Conservation (phyloP, 2,329 filamentous ascomycete genomes). For the Hirsutella minnesotensis region DNA sequence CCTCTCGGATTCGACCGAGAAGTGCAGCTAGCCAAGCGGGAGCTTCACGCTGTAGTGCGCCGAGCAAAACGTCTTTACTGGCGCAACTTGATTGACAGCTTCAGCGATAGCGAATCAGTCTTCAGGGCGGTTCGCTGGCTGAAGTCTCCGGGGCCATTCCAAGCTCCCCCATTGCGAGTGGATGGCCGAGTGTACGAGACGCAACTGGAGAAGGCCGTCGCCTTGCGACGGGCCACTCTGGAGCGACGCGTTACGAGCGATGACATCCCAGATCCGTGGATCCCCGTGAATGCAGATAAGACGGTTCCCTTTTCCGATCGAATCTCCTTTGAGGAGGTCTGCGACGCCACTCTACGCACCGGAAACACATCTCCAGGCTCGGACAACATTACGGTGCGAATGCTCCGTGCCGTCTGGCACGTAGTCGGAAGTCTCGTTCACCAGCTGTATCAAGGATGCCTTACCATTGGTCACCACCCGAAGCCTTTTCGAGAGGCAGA, state of each 20-base stretch:
- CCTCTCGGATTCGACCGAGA: no score
- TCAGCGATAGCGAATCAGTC: slow-evolving; percentile 2
- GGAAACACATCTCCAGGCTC: no score
- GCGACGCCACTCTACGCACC: no score
- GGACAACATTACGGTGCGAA: no score
- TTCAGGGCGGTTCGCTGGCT: slow-evolving; percentile 2
- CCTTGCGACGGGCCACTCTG: slow-evolving; percentile 7
- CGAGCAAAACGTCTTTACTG: slow-evolving; percentile 6
- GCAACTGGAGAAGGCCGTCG: slow-evolving; percentile 8
- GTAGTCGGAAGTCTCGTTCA: slow-evolving; percentile 2
- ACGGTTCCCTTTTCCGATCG: no score
- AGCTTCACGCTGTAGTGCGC: slow-evolving; percentile 3
- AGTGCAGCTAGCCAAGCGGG: no score
- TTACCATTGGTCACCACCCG: slow-evolving; percentile 9
- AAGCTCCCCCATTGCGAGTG: no score
- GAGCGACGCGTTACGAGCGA: no score
- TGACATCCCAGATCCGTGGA: slow-evolving; percentile 8
- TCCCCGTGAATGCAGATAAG: background rate
- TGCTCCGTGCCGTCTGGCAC: background rate
- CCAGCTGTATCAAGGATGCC: slow-evolving; percentile 8
- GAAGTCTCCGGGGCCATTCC: no score
- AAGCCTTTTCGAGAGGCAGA: slow-evolving; percentile 7
- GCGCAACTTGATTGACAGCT: slow-evolving; percentile 7
- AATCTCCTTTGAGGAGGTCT: no score
- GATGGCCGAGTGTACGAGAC: slow-evolving; percentile 7